phyloP scores from a whole-genome alignment of 371 early-diverging fungal genomes.

The Cokeromyces recurvatus region DNA sequence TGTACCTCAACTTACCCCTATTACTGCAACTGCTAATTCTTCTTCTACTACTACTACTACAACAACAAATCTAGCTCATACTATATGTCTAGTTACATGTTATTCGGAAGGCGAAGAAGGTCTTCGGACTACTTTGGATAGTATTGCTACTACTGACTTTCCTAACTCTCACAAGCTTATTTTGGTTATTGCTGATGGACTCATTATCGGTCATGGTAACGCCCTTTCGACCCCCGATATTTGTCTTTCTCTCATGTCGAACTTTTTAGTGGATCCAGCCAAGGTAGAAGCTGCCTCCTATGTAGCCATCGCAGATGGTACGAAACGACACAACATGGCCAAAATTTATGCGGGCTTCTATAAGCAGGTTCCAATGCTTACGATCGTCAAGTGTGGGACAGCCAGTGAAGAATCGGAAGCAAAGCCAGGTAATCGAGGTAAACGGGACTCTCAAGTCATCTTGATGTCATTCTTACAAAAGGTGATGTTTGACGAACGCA shows the following conservation, averaged over 20 bases:
- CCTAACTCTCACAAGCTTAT: slow-evolving; percentile 91
- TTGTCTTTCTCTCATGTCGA: slow-evolving; percentile 79
- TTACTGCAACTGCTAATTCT: too few species aligned
- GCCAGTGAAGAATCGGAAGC: slow-evolving; percentile 48
- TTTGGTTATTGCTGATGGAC: slow-evolving; percentile 86
- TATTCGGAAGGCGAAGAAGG: slow-evolving; percentile 93
- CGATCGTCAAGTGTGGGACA: slow-evolving; percentile 92
- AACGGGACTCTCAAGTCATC: slow-evolving; percentile 97
- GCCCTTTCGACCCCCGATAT: slow-evolving; percentile 75
- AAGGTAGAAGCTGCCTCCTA: slow-evolving; percentile 70
- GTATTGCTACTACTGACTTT: slow-evolving; percentile 88
- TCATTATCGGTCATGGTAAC: slow-evolving; percentile 79
- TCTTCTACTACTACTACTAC: too few species aligned
- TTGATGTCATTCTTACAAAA: slow-evolving; percentile 95
- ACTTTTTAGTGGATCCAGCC: slow-evolving; percentile 59
- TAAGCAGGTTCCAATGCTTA: slow-evolving; percentile 77
- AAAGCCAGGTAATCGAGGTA: slow-evolving; percentile 97
- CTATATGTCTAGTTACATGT: slow-evolving; percentile 79
- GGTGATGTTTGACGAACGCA: slow-evolving; percentile 90
- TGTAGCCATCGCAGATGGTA: slow-evolving; percentile 92
- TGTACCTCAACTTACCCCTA: slow-evolving; percentile 43
- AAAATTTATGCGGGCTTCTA: slow-evolving; percentile 90
- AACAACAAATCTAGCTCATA: slow-evolving; percentile 71
- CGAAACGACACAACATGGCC: slow-evolving; percentile 94
- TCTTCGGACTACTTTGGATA: slow-evolving; percentile 93